Evolutionary conservation across 2,329 filamentous ascomycete species (phyloP).

Genomic region (Botrytis squamosa): DNA sequence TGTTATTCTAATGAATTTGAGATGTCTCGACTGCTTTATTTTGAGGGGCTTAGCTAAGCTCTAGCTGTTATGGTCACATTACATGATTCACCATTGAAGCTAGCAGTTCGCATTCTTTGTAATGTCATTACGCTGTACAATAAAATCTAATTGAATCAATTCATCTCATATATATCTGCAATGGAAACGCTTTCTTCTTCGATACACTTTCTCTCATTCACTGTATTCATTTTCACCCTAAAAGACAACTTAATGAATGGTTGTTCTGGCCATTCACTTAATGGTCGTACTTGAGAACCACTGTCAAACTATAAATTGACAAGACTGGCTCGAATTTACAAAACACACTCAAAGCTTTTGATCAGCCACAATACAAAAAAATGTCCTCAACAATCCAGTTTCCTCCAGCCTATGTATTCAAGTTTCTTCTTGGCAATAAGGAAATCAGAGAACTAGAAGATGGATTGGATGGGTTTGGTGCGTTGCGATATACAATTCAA

Average conservation of each 20-base stretch:
- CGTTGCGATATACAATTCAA: conserved; percentile 61
- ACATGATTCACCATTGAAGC: not conserved
- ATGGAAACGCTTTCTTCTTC: not conserved
- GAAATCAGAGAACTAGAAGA: conserved; percentile 65
- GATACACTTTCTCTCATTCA: not conserved
- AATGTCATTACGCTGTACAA: not conserved
- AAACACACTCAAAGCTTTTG: not conserved
- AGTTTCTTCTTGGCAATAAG: conserved; percentile 23
- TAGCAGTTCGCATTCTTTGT: conserved; percentile 3
- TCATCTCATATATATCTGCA: not conserved
- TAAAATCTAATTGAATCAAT: not conserved
- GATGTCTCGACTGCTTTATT: not conserved
- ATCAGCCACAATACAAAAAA: not conserved
- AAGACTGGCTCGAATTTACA: not conserved
- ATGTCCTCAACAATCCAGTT: conserved; percentile 24
- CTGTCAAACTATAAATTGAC: not conserved
- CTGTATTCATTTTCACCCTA: not conserved
- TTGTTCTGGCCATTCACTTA: not conserved
- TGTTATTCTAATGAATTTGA: not conserved
- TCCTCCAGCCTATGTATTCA: conserved; percentile 63
- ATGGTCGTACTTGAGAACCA: not conserved
- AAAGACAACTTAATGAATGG: not conserved
- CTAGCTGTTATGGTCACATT: not conserved
- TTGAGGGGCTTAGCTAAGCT: not conserved
- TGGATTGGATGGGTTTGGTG: conserved; percentile 52